phyloP scores from a whole-genome alignment of 2,329 filamentous ascomycete genomes.

The Paracoccidioides brasiliensis region DNA sequence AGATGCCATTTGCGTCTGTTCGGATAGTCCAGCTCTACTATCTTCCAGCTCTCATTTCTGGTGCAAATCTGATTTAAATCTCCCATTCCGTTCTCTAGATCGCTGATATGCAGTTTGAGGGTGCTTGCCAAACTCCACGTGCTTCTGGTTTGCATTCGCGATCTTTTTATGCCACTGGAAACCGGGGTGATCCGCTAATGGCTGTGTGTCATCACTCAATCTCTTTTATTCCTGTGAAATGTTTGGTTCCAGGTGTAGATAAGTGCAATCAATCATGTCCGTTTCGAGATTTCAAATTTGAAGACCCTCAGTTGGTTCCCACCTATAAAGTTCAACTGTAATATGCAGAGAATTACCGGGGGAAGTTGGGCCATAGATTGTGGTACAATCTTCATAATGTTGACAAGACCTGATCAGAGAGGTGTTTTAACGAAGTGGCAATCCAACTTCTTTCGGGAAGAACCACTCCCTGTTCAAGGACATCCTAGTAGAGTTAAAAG shows the following conservation, averaged over 20 bases:
- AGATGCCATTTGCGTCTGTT: constrained; percentile 9
- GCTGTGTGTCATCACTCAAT: not conserved
- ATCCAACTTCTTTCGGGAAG: too few relatives aligned
- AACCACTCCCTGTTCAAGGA: too few relatives aligned
- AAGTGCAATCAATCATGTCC: not conserved
- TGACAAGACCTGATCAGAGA: too few relatives aligned
- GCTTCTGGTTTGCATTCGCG: not conserved
- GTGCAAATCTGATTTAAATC: not conserved
- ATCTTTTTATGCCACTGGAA: not conserved
- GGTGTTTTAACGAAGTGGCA: too few relatives aligned
- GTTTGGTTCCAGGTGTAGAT: not conserved
- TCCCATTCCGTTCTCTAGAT: not conserved
- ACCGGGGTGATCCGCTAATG: not conserved
- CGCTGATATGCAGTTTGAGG: not conserved
- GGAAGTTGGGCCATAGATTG: not conserved
- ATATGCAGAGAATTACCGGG: not conserved
- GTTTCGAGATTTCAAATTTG: not conserved
- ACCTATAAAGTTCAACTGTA: not conserved
- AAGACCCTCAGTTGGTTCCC: not conserved
- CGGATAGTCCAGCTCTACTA: constrained; percentile 11
- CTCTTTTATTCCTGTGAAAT: not conserved
- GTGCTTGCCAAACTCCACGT: not conserved
- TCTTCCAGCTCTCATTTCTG: not conserved
- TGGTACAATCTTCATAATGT: not conserved
- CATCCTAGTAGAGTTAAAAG: not conserved